A percentile compares a stretch with the other conserved stretches of the same genome.
These are phyloP conservation scores for Bruguiera hainesii DNA, from an alignment of 441 rosid genomes.

Conservation along the genomic window DNA sequence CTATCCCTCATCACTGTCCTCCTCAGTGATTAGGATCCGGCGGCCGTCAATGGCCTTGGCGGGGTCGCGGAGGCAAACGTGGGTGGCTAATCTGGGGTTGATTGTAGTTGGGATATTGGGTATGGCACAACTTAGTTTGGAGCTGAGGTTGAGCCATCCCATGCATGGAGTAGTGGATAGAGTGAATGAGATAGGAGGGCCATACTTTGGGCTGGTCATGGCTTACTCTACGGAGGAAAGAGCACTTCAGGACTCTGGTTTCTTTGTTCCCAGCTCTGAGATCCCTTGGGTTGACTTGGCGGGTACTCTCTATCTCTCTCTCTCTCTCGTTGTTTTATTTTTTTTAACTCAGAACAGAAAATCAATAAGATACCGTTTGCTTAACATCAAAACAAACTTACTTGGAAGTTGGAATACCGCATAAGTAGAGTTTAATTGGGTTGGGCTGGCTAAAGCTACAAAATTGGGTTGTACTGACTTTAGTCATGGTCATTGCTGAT, in stretches of 20 bases:
- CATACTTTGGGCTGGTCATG: slow-evolving; percentile 32
- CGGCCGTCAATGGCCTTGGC: no score
- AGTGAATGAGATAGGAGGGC: slow-evolving; percentile 27
- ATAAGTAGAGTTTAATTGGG: no score
- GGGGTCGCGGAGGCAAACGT: background rate
- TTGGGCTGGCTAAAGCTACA: no score
- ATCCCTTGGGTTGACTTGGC: slow-evolving; percentile 26
- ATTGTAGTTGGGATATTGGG: slow-evolving; percentile 1
- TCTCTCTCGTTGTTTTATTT: background rate
- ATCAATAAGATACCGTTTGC: no score
- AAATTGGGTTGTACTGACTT: no score
- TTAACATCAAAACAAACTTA: no score
- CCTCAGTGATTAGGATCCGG: no score
- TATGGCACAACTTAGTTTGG: slow-evolving; percentile 3
- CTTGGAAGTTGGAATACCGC: no score
- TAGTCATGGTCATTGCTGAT: no score
- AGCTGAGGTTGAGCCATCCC: slow-evolving; percentile 24
- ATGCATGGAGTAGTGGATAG: slow-evolving; percentile 22
- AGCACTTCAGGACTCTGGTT: slow-evolving; percentile 25
- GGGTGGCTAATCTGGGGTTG: background rate
- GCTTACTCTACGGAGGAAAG: slow-evolving; percentile 31
- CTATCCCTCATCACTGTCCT: no score
- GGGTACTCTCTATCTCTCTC: slow-evolving; percentile 4
- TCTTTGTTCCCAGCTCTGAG: slow-evolving; percentile 18
- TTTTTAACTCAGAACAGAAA: no score